Base-by-base conservation (phyloP, 805 yeast species). In the Komagataella pastoris region DNA sequence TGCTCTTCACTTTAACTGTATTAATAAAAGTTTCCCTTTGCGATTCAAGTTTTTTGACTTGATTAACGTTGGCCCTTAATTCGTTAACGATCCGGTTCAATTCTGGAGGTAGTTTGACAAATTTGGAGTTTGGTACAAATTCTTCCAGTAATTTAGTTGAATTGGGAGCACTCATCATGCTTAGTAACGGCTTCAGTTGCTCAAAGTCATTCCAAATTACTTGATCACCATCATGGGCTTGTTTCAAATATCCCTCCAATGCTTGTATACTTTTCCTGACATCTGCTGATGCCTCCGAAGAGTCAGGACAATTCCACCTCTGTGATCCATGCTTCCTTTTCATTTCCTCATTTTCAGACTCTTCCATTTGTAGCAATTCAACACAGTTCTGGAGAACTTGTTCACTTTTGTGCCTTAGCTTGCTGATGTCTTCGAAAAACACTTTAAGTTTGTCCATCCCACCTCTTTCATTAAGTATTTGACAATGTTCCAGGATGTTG, bases 151-250 rank as follows among this genome's bases (percentile, higher is more conserved):
- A 70, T 54, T 6, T 60, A 56, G 21, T 55, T 36, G 30, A 50
- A 23, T 64, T 57, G 4, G 69, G 64, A 1, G 73, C 72, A 24
- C 71, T 68, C 53, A 73, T 74, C 4, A 75, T 63, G 45, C 62
- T 65, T 19, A 88, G 57, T 7, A 63, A 59, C 1, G 74, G 70
- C 52, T 72, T 75, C 49, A 85, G 69, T n/a, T 73, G 70, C 1
- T 61, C 56, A 55, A 79, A 77, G 49, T 76, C 75, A 3, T 65
- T 61, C 5, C 63, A 57, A 0, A 87, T 76, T 2, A 74, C 66
- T 3, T 63, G 63, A 63, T 89, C 96, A 7, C 93, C 85, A 3
- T 67, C 59, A 24, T 67, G 64, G 1, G 95, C 93, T 54, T 79
- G 79, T 1, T 59, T 57, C 17, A 85, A 61, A 58, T 81, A 83